Evolutionary conservation across 805 yeast genomes (phyloP).

Genomic region (Debaryomyces castellii): DNA sequence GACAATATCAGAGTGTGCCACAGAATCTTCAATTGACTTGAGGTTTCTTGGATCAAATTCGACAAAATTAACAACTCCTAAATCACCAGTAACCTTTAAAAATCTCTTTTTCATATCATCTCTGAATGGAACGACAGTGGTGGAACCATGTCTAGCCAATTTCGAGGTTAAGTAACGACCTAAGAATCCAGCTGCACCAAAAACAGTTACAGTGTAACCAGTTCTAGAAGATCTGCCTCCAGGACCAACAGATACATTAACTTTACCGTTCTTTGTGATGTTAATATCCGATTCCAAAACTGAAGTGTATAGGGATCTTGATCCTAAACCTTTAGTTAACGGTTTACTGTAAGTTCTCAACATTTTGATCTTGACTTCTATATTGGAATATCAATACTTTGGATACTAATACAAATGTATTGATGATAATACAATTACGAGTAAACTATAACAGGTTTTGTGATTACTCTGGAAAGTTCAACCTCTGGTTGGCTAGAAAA

Average conservation of each 20-base stretch:
- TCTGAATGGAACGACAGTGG: conserved; percentile 74
- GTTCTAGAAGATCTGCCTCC: conserved; percentile 86
- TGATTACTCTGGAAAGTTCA: conserved; percentile 2
- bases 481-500: conserved; percentile 2
- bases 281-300: conserved; percentile 58
- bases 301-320: conserved; percentile 39
- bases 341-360: conserved; percentile 23
- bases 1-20: conserved; percentile 79
- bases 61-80: conserved; percentile 81
- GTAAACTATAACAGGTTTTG: background rate
- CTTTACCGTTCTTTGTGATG: conserved; percentile 74
- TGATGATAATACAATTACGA: background rate
- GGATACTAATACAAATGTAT: background rate
- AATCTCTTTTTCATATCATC: conserved; percentile 77
- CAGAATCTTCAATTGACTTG: conserved; percentile 71
- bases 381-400: background rate
- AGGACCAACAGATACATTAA: conserved; percentile 65
- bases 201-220: conserved; percentile 86
- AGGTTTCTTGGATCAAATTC: conserved; percentile 82
- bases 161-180: conserved; percentile 72
- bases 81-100: conserved; percentile 79
- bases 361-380: conserved; percentile 12
- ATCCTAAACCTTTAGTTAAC: conserved; percentile 13
- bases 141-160: conserved; percentile 80
- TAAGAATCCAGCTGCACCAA: conserved; percentile 78